A percentile compares a stretch with the other conserved stretches of the same genome.
Evolutionary conservation across 1,139 yeast species (phyloP).

Genomic region (Yamadazyma sp.): DNA sequence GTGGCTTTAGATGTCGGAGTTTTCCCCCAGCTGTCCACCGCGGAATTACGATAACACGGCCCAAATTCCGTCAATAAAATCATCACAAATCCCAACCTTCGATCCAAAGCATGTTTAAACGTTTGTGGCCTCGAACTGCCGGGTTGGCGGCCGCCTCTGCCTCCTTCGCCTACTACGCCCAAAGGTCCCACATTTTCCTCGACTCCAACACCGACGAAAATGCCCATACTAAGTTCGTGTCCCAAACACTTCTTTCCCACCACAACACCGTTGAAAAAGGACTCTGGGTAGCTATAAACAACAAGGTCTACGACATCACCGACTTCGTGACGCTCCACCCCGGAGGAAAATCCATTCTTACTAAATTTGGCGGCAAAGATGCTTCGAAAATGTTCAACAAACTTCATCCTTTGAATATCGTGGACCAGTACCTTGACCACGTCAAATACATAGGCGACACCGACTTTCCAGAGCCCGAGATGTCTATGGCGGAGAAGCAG

Average conservation of each 20-base stretch:
- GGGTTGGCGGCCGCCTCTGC: background rate
- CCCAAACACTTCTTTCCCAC: slow-evolving; percentile 6
- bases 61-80: no score
- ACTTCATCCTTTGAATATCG: slow-evolving; percentile 16
- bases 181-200: background rate
- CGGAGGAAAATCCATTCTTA: slow-evolving; percentile 26
- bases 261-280: slow-evolving; percentile 5
- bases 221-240: background rate
- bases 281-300: slow-evolving; percentile 28
- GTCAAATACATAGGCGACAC: slow-evolving; percentile 5
- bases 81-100: background rate
- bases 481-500: background rate
- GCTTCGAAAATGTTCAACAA: slow-evolving; percentile 19
- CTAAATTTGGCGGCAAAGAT: slow-evolving; percentile 29
- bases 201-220: background rate
- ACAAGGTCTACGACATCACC: slow-evolving; percentile 29
- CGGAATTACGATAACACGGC: no score
- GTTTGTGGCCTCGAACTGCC: no score
- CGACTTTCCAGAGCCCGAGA: background rate
- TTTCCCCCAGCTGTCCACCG: no score
- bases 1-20: background rate
- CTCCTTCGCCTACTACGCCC: background rate
- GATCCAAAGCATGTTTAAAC: no score
- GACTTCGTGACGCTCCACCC: slow-evolving; percentile 26
- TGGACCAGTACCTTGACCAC: slow-evolving; percentile 5